Conservation (phyloP, 1,284 basidiomycete genomes). For the Cystobasidiaceae sp. region DNA sequence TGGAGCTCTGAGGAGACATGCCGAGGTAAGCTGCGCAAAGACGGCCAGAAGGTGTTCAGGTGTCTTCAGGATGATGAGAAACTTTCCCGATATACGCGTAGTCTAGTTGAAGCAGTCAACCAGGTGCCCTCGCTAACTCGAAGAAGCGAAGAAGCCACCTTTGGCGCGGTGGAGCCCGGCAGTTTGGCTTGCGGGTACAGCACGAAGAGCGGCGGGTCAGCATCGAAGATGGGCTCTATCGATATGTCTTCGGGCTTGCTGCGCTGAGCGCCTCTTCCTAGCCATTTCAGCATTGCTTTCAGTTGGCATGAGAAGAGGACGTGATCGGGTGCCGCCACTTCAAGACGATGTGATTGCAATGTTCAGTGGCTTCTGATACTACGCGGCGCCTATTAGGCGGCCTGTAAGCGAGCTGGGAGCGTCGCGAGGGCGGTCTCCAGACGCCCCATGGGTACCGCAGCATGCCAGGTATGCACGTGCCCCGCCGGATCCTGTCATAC, state of each 20-base stretch:
- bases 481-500: too few species aligned
- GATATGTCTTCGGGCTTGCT: not conserved
- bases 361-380: too few species aligned
- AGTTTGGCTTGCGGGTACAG: conserved; percentile 8
- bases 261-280: not conserved
- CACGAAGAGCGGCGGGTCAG: conserved; percentile 12
- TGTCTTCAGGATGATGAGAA: conserved; percentile 10
- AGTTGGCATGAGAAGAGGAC: too few species aligned
- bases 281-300: conserved; percentile 18
- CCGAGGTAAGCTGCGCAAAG: conserved; percentile 5
- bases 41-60: conserved; percentile 14
- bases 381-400: too few species aligned
- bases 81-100: conserved; percentile 10
- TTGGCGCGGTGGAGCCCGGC: conserved; percentile 12
- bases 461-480: too few species aligned
- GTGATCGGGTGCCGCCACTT: too few species aligned
- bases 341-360: too few species aligned
- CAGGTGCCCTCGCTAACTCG: not conserved
- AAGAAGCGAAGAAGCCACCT: not conserved
- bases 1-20: not conserved
- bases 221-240: conserved; percentile 19
- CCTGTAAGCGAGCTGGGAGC: too few species aligned
- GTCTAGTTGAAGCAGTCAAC: not conserved
- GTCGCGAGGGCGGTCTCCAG: too few species aligned
- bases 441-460: too few species aligned